A percentile compares a stretch with the other conserved stretches of the same genome.
These are phyloP conservation scores for Boletus tylopilopsis DNA, from an alignment of 768 basidiomycete species.

Conservation along the genomic window DNA sequence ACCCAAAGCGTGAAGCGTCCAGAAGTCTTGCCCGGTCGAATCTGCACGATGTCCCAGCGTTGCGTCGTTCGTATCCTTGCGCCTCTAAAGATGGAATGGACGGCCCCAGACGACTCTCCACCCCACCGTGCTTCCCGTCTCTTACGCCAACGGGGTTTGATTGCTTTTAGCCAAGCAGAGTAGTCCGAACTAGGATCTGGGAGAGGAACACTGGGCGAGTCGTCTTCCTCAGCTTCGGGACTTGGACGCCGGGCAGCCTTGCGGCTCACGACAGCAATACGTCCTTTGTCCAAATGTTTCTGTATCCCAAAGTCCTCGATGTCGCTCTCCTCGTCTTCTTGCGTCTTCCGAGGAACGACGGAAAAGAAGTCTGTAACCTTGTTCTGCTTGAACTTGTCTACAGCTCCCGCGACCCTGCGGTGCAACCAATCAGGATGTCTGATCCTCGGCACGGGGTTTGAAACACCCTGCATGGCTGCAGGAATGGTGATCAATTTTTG, in stretches of 20 bases:
- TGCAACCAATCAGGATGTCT: constrained; percentile 98
- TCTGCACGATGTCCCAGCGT: constrained; percentile 92
- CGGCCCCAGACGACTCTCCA: constrained; percentile 36
- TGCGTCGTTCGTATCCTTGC: constrained; percentile 55
- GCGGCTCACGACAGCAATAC: constrained; percentile 52
- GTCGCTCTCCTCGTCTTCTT: constrained; percentile 33
- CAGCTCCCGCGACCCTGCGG: constrained; percentile 79
- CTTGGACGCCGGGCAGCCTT: constrained; percentile 41
- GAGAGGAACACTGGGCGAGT: constrained; percentile 32
- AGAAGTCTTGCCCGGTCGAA: constrained; percentile 68
- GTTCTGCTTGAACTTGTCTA: constrained; percentile 98
- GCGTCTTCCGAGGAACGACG: constrained; percentile 10
- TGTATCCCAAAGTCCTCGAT: constrained; percentile 57
- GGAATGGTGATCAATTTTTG: constrained; percentile 99
- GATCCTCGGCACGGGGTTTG: constrained; percentile 94
- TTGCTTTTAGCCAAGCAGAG: constrained; percentile 70
- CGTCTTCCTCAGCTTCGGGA: constrained; percentile 37
- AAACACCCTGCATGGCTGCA: constrained; percentile 95
- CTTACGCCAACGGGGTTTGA: constrained; percentile 75
- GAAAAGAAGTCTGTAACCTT: constrained; percentile 94
- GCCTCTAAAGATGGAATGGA: constrained; percentile 75
- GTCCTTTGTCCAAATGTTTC: constrained; percentile 29
- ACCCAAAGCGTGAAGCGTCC: constrained; percentile 91
- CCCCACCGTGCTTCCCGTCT: constrained; percentile 47
- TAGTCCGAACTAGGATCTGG: constrained; percentile 69